Conservation (phyloP, 495 filamentous ascomycete genomes). For the Elasticomyces elasticus region DNA sequence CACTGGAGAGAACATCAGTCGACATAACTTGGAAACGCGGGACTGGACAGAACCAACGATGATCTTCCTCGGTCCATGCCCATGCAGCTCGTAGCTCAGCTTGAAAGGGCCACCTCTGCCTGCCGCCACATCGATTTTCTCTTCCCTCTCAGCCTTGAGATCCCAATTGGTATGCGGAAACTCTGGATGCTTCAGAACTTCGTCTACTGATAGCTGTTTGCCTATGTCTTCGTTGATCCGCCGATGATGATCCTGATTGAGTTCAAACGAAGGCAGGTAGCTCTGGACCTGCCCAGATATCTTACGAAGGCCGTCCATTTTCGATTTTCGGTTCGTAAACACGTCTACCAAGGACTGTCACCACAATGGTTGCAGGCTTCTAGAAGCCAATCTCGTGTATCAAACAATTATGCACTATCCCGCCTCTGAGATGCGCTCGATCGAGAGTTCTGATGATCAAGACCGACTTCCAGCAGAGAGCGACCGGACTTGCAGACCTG, state of each 20-base stretch:
- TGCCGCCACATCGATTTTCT: slow-evolving; percentile 49
- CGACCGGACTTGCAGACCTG: too few species aligned
- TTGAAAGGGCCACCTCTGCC: slow-evolving; percentile 59
- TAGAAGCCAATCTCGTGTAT: too few species aligned
- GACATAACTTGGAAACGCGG: background rate
- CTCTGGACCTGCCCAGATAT: background rate
- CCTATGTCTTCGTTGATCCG: slow-evolving; percentile 6
- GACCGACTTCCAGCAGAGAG: too few species aligned
- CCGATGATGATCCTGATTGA: slow-evolving; percentile 11
- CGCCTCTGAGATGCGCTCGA: too few species aligned
- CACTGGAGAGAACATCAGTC: slow-evolving; percentile 24
- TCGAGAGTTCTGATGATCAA: too few species aligned
- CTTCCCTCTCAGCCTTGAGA: slow-evolving; percentile 49
- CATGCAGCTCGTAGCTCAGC: slow-evolving; percentile 70
- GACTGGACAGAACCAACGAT: slow-evolving; percentile 46
- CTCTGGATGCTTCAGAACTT: slow-evolving; percentile 42
- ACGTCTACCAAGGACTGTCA: background rate
- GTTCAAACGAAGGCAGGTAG: slow-evolving; percentile 4
- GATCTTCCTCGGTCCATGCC: slow-evolving; percentile 56
- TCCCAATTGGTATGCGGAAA: slow-evolving; percentile 49
- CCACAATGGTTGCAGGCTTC: background rate
- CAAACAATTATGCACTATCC: too few species aligned
- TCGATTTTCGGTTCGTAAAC: background rate
- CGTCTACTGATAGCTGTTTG: slow-evolving; percentile 34
- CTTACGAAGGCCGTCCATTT: background rate